Evolutionary conservation across 768 basidiomycete genomes (phyloP).

Genomic region (Termitomyces sp.): DNA sequence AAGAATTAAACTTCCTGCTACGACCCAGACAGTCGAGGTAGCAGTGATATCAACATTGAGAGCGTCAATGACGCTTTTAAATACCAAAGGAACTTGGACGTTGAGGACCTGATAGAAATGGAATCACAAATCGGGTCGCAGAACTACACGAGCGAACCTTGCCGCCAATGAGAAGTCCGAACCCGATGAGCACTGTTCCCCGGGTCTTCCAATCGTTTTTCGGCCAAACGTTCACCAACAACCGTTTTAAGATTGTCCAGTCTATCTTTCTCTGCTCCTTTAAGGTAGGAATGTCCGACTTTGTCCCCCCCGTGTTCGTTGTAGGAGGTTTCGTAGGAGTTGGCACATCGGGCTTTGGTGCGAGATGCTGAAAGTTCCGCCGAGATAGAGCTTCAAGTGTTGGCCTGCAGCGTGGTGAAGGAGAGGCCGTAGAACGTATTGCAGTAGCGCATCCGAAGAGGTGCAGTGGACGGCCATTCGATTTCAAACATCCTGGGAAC

Average conservation of each 20-base stretch:
- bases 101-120: conserved; percentile 63
- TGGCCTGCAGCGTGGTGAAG: neutral
- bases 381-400: neutral
- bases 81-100: conserved; percentile 96
- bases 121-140: neutral
- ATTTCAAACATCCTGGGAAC: neutral
- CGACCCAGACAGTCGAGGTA: conserved; percentile 77
- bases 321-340: conserved; percentile 6
- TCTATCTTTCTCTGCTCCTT: conserved; percentile 66
- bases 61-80: conserved; percentile 87
- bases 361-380: conserved; percentile 14
- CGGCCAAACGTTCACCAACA: conserved; percentile 94
- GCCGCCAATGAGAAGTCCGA: conserved; percentile 72
- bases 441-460: neutral
- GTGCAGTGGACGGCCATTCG: neutral
- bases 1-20: conserved; percentile 84
- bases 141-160: conserved; percentile 52
- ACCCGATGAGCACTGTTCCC: conserved; percentile 74
- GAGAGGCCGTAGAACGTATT: neutral
- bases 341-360: conserved; percentile 12
- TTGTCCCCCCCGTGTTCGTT: neutral
- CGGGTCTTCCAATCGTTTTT: conserved; percentile 78
- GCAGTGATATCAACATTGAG: conserved; percentile 79
- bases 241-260: conserved; percentile 77
- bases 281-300: conserved; percentile 21